A percentile compares a stretch with the other conserved stretches of the same genome.
Evolutionary conservation across 768 basidiomycete species (phyloP).

Genomic region (Lentinula boryana): DNA sequence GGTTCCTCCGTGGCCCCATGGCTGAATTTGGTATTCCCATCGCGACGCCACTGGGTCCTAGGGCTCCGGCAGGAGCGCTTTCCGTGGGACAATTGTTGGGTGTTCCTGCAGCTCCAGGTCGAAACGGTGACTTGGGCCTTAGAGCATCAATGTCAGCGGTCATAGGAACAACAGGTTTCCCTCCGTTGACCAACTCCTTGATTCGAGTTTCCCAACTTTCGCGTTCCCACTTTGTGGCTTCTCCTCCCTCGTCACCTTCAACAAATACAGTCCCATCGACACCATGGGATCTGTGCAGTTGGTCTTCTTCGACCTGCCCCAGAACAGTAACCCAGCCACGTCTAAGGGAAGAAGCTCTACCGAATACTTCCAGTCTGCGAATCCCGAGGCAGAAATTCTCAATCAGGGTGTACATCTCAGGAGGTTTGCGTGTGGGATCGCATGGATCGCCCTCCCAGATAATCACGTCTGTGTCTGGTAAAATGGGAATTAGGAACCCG

Average conservation of each 20-base stretch:
- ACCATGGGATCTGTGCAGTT: slow-evolving; percentile 28
- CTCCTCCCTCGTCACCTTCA: slow-evolving; percentile 34
- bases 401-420: slow-evolving; percentile 92
- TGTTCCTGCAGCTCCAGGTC: slow-evolving; percentile 25
- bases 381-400: slow-evolving; percentile 97
- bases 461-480: slow-evolving; percentile 87
- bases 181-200: slow-evolving; percentile 44
- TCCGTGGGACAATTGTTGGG: slow-evolving; percentile 18
- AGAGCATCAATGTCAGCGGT: slow-evolving; percentile 78
- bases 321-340: slow-evolving; percentile 92
- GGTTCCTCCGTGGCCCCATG: slow-evolving; percentile 10
- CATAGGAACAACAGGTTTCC: slow-evolving; percentile 62
- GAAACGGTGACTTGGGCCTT: slow-evolving; percentile 79
- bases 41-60: slow-evolving; percentile 3
- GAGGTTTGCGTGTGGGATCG: slow-evolving; percentile 85
- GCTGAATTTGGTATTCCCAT: not conserved
- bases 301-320: slow-evolving; percentile 54
- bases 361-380: slow-evolving; percentile 88
- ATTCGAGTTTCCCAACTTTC: slow-evolving; percentile 62
- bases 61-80: slow-evolving; percentile 11
- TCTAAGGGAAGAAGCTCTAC: slow-evolving; percentile 60
- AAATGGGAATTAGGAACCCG: not conserved
- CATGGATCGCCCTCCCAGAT: slow-evolving; percentile 91
- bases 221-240: slow-evolving; percentile 49
- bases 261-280: slow-evolving; percentile 27